phyloP scores from a whole-genome alignment of 2,329 filamentous ascomycete genomes.

The Xylariaceae sp. region DNA sequence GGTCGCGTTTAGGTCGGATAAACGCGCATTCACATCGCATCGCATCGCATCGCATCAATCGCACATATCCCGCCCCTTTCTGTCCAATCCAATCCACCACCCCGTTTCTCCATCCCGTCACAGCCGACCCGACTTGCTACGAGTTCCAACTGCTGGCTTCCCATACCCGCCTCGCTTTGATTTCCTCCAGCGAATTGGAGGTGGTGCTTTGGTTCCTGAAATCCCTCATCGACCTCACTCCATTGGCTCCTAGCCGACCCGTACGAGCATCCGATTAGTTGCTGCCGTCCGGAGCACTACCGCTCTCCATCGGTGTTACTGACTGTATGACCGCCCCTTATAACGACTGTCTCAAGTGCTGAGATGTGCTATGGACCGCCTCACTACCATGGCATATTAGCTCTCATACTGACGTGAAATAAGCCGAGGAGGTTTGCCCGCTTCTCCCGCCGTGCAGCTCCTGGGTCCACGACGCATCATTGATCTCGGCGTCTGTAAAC shows the following conservation, averaged over 20 bases:
- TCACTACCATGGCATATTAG: constrained; percentile 8
- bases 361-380: constrained; percentile 4
- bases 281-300: neutral
- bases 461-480: neutral
- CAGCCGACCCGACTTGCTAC: neutral
- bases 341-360: neutral
- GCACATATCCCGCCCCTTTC: neutral
- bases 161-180: neutral
- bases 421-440: neutral
- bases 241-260: neutral
- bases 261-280: neutral
- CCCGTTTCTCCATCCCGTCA: neutral
- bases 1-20: constrained; percentile 2
- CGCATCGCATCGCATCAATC: constrained; percentile 2
- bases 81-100: neutral
- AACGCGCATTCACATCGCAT: constrained; percentile 4
- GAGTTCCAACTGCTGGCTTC: neutral
- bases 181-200: neutral
- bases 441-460: neutral
- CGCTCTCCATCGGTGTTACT: neutral
- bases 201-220: neutral
- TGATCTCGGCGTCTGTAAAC: neutral
- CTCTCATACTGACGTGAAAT: constrained; percentile 4
- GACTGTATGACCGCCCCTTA: constrained; percentile 9
- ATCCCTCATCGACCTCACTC: neutral